Evolutionary conservation across 345 rosid genomes (phyloP), one percentile per base, ranked within the genome.

Genomic region (Citropsis articulata): DNA sequence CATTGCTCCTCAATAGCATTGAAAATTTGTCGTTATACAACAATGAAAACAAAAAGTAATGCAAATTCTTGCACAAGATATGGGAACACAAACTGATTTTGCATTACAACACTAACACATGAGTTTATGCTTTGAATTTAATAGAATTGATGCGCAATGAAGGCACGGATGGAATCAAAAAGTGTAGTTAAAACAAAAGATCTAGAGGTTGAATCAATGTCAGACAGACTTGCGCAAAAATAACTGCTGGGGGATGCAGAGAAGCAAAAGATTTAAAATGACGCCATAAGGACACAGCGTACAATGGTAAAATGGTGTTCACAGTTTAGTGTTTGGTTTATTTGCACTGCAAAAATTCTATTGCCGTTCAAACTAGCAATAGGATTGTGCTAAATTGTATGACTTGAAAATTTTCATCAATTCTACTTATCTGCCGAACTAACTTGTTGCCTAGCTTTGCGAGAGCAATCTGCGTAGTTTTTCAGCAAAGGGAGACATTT

Each of bases 381-480:
- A 48, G 64, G 63, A n/a, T 72, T 63, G 71, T n/a, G 13, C 50
- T 24, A 28, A 71, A 55, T 48, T 53, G 18, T 42, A 60, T 16
- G 65, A 57, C 57, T 36, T 24, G 67, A 38, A 65, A 38, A 27
- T 22, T 40, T 77, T 21, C 45, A 8, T 27, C 59, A 19, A 68
- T 36, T 42, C 79, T 79, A 85, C 80, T 83, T 81, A 57, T 62
- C 81, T 22, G 70, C 72, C 25, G 84, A 74, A 73, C 76, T 81
- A 71, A 78, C 85, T 72, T 84, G 90, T 84, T 91, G 94, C 84
- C 89, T 86, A n/a, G 66, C 91, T 83, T 85, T 80, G 81, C 89
- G 91, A 65, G 93, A 94, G 35, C 99, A 97, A 35, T 97, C 92
- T 13, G 92, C 85, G 48, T 85, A 97, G 71, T 75, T 87, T 84